Base-by-base conservation (phyloP, 192 early-diverging fungal genomes). In the Geosiphon pyriformis region DNA sequence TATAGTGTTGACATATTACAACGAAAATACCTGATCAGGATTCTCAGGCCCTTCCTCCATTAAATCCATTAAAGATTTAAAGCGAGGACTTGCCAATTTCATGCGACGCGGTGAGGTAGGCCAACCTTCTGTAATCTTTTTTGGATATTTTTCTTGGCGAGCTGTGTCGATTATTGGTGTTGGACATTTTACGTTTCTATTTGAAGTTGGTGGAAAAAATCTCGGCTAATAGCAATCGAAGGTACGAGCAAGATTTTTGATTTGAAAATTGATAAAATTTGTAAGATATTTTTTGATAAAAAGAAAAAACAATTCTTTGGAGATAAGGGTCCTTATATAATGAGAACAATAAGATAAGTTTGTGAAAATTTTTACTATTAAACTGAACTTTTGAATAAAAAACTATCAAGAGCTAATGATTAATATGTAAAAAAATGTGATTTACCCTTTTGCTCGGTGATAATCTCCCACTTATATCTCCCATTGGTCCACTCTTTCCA, bases 1-100 rank as follows among this genome's bases (percentile, higher is more conserved):
- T n/a, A n/a, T n/a, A n/a, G n/a, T n/a, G n/a, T n/a, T n/a, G n/a
- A n/a, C n/a, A n/a, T n/a, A n/a, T n/a, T n/a, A n/a, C n/a, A n/a
- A n/a, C n/a, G n/a, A n/a, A n/a, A 52, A 52, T 64, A 64, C 61
- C 61, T 64, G 61, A 33, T 64, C 61, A 18, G 47, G 31, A 32
- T 47, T 30, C 32, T 64, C 61, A 1, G 61, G 48, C 20, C 47
- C 49, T 52, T 64, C 61, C 20, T 32, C 31, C 18, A 64, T 15
- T 10, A 42, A 52, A 52, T 64, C 61, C 33, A 29, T 22, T 64
- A 64, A 52, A 31, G 61, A 64, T 25, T 64, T 64, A 12, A 64
- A 50, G 22, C 61, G 50, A 22, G 61, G 61, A 34, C 61, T 64
- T 35, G 31, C 61, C 31, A 64, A 52, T 52, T 64, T 26, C 61